Evolutionary conservation across 257 asterid species (phyloP), one percentile per base, ranked within the genome.

Genomic region (Henckelia pumila): DNA sequence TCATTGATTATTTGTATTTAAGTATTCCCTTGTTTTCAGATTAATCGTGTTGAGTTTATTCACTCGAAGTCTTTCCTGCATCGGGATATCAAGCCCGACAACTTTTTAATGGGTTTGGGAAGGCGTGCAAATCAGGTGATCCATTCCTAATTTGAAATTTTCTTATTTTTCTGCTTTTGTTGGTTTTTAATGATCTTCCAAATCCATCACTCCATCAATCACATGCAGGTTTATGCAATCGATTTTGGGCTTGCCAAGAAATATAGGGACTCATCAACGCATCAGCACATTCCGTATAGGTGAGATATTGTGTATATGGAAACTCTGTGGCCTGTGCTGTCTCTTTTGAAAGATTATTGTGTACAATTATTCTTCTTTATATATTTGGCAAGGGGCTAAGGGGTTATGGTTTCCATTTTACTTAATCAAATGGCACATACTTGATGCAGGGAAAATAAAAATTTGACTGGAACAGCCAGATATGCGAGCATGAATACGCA

Each of bases 401-500:
- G 14, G 28, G 30, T 32, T 69, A 53, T 24, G 23, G 20, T 71
- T 30, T 8, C 37, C 59, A 57, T 61, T 20, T 50, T 47, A 56
- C 22, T 30, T 63, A 67, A 62, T 64, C 62, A 63, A 28, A 55
- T 26, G 65, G 24, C 62, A 25, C 8, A 14, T 47, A 63, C 28
- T 76, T 22, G 37, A 70, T 83, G 73, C 92, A 91, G 92, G 79
- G 97, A 88, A 75, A 91, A 88, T 78, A 88, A 91, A 79, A 88
- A 86, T 67, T 79, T 91, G 85, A 91, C 96, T 37, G 97, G 97
- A 71, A 88, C 97, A 64, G 97, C 95, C 44, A 80, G 96, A 81
- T 91, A 91, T 81, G 98, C 98, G 16, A 92, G 98, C 80, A 86
- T 89, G 92, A 92, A 92, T 71, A 88, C 97, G 1, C 97, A 89